Conservation (phyloP, 768 basidiomycete species). For the Lactifluus hygrophoroides region DNA sequence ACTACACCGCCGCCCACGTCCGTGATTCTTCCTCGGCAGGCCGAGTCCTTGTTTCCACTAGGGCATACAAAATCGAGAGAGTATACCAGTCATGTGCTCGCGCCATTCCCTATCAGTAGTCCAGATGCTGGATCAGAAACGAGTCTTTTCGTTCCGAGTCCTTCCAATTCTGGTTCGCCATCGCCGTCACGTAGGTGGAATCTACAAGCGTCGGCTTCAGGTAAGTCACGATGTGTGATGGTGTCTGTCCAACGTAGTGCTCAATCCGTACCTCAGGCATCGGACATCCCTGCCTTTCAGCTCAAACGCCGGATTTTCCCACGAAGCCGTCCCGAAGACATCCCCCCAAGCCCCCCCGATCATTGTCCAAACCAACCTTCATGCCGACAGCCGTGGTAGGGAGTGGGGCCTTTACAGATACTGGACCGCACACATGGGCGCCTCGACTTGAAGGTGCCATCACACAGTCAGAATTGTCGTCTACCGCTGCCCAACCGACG, state of each 20-base stretch:
- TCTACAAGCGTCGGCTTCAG: background rate
- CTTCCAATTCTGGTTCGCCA: background rate
- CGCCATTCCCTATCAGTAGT: background rate
- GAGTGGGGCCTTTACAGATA: background rate
- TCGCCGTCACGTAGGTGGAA: background rate
- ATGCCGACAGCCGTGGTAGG: background rate
- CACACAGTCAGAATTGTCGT: background rate
- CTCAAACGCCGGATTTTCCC: background rate
- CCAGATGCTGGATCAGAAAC: conserved; percentile 1
- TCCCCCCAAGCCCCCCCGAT: background rate
- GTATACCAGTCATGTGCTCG: background rate
- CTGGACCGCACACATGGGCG: background rate
- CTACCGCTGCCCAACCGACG: background rate
- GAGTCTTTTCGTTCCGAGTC: background rate
- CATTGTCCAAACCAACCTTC: background rate
- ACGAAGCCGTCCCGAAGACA: background rate
- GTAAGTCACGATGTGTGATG: background rate
- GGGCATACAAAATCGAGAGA: background rate
- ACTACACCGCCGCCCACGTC: background rate
- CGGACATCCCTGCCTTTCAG: background rate
- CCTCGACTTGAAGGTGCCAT: background rate
- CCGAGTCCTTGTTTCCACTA: background rate
- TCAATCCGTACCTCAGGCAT: background rate
- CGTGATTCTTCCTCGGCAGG: background rate
- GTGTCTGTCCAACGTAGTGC: background rate